Evolutionary conservation across 805 yeast genomes (phyloP).

Genomic region (Henningerozyma blattae): DNA sequence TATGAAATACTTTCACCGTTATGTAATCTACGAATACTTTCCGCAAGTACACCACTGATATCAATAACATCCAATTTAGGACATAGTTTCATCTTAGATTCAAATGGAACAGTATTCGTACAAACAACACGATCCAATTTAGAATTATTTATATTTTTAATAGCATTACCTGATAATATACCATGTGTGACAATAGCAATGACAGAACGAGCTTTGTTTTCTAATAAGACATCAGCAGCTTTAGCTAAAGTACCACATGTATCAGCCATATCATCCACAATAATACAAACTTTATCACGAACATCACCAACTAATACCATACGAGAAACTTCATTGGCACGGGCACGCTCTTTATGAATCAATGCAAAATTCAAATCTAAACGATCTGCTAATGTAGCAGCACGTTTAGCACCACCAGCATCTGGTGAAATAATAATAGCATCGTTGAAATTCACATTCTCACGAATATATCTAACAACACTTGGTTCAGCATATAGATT

Average conservation of each 20-base stretch:
- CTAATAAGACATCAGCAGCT: slow-evolving; percentile 65
- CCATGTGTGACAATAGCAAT: slow-evolving; percentile 81
- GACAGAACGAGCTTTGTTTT: slow-evolving; percentile 58
- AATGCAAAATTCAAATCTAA: slow-evolving; percentile 72
- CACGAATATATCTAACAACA: slow-evolving; percentile 63
- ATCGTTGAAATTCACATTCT: slow-evolving; percentile 41
- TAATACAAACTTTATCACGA: slow-evolving; percentile 57
- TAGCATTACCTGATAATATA: slow-evolving; percentile 63
- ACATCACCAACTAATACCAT: slow-evolving; percentile 87
- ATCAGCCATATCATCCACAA: slow-evolving; percentile 85
- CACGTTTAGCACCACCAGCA: slow-evolving; percentile 86
- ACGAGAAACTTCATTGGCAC: slow-evolving; percentile 72
- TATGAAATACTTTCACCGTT: slow-evolving; percentile 87
- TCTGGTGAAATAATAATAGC: slow-evolving; percentile 78
- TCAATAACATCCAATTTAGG: slow-evolving; percentile 72
- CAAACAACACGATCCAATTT: slow-evolving; percentile 60
- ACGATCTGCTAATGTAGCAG: slow-evolving; percentile 74
- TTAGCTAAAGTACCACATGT: slow-evolving; percentile 80
- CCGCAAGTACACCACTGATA: slow-evolving; percentile 79
- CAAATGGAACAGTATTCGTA: slow-evolving; percentile 73
- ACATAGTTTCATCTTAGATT: slow-evolving; percentile 35
- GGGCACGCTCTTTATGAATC: slow-evolving; percentile 74
- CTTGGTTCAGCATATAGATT: slow-evolving; percentile 77
- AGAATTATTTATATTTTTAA: slow-evolving; percentile 56
- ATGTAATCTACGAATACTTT: slow-evolving; percentile 86